Evolutionary conservation across 1,139 yeast species (phyloP), one percentile per base, ranked within the genome.

Genomic region (Geotrichum klebahnii): DNA sequence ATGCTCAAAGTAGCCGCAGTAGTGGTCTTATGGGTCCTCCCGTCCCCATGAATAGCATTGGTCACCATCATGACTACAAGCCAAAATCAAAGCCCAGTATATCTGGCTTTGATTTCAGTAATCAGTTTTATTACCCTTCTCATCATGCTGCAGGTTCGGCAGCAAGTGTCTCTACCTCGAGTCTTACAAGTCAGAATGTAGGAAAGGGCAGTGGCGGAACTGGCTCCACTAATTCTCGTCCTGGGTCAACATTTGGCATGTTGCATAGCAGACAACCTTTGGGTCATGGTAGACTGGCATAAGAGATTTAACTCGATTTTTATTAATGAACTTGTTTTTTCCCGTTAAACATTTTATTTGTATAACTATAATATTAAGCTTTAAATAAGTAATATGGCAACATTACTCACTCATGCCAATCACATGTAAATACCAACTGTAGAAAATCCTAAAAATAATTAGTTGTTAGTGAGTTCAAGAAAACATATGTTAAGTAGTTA

Each of bases 231-330:
- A n/a, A n/a, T n/a, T n/a, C n/a, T n/a, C 32, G 49, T 8, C 53
- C 53, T 12, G 50, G 46, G 14, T 50, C 53, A 3, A 46, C 53
- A 3, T 50, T 50, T 41, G 41, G 46, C 8, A 40, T 45, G 39
- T 34, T 50, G 10, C 49, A 50, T 22, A 40, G 53, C 24, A 49
- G 53, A 28, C 50, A 45, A 22, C 29, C 44, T 4, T 10, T 48
- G 16, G 47, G 48, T 5, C 46, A 49, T 39, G 48, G 52, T 14
- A 34, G 50, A 10, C n/a, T 31, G 34, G n/a, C n/a, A n/a, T n/a
- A n/a, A n/a, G n/a, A n/a, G n/a, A n/a, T n/a, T n/a, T n/a, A n/a
- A n/a, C n/a, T n/a, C n/a, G n/a, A n/a, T n/a, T n/a, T n/a, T n/a
- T n/a, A n/a, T n/a, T n/a, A n/a, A n/a, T n/a, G n/a, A n/a, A n/a